Evolutionary conservation across 768 basidiomycete species (phyloP).

Genomic region (Lentinula detonsa): DNA sequence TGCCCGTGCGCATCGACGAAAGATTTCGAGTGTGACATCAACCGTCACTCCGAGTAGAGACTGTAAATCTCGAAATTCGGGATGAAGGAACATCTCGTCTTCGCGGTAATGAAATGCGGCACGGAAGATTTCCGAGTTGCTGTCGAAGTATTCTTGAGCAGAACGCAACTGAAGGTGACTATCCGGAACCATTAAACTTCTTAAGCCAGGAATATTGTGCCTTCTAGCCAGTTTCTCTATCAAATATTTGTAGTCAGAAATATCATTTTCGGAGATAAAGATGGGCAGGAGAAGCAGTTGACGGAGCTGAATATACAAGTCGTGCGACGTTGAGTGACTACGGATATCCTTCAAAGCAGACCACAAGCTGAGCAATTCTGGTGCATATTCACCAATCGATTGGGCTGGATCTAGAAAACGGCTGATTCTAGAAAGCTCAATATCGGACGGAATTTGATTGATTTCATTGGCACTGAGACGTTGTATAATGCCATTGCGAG

Average conservation of each 20-base stretch:
- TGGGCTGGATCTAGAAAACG: not conserved
- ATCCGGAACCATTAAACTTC: not conserved
- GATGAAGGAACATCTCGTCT: conserved; percentile 1
- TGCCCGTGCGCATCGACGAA: conserved; percentile 1
- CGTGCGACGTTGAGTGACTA: not conserved
- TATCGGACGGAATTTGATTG: not conserved
- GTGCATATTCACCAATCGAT: not conserved
- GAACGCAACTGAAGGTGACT: not conserved
- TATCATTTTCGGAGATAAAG: not conserved
- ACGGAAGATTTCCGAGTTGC: not conserved
- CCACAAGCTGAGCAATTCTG: not conserved
- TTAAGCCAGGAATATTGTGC: too few relatives aligned
- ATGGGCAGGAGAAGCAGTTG: not conserved
- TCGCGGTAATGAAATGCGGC: not conserved
- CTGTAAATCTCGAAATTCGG: not conserved
- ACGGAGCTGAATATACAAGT: not conserved
- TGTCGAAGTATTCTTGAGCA: not conserved
- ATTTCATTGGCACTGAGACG: not conserved
- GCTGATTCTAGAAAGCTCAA: not conserved
- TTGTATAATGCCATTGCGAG: not conserved
- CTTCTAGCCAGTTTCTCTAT: too few relatives aligned
- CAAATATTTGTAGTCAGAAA: not conserved
- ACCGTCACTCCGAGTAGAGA: not conserved
- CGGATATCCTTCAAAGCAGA: not conserved
- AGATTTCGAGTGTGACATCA: not conserved